A percentile compares a stretch with the other conserved stretches of the same genome.
Evolutionary conservation across 2,329 filamentous ascomycete genomes (phyloP).

Genomic region (Lachnum nothofagi): DNA sequence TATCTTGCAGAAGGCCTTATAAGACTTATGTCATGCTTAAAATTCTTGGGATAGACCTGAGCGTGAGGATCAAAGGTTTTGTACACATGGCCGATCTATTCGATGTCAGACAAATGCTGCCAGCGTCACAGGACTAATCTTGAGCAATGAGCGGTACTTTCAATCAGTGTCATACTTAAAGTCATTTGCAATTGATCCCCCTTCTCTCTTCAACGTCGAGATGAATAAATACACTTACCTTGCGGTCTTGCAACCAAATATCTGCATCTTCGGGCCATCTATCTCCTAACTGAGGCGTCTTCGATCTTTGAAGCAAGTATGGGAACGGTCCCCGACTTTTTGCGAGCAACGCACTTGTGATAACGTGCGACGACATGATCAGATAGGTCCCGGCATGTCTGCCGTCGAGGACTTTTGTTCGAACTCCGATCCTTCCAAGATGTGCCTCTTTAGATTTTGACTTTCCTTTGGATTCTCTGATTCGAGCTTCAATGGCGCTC

Average conservation of each 20-base stretch:
- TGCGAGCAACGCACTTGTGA: constrained; percentile 3
- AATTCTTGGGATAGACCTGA: constrained; percentile 1
- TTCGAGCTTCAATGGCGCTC: background rate
- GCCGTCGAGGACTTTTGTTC: background rate
- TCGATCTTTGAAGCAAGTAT: background rate
- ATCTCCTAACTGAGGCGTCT: background rate
- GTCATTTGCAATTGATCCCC: too few relatives aligned
- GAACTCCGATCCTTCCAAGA: constrained; percentile 1
- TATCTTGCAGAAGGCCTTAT: background rate
- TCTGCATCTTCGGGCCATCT: constrained; percentile 1
- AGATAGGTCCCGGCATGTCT: background rate
- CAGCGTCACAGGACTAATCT: background rate
- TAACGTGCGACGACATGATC: constrained; percentile 3
- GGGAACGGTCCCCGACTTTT: constrained; percentile 1
- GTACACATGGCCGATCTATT: background rate
- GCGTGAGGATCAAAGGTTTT: constrained; percentile 5
- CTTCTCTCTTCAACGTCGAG: too few relatives aligned
- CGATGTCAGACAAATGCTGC: background rate
- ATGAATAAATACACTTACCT: background rate
- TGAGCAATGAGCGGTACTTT: too few relatives aligned
- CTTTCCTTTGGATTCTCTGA: background rate
- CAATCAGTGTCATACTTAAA: too few relatives aligned
- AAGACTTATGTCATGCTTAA: constrained; percentile 5
- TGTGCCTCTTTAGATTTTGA: background rate
- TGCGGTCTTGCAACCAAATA: background rate